Base-by-base conservation (phyloP, 768 basidiomycete genomes). In the Gyrodon lividus region DNA sequence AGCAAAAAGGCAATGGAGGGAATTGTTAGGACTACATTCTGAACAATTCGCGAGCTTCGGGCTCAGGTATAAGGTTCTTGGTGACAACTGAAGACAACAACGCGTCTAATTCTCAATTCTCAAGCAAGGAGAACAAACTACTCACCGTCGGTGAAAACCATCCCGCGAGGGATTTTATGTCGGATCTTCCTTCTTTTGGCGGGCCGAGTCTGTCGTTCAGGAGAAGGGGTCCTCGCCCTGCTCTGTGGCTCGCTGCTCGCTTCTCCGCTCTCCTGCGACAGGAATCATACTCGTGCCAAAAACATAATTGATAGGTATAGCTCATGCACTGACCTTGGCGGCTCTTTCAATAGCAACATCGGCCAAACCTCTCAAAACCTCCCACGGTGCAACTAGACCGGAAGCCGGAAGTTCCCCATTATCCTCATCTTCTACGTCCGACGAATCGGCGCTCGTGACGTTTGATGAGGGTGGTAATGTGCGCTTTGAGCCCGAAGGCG, bases 331-430 rank as follows among this genome's bases (percentile, higher is more conserved):
- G 64, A 86, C 89, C 78, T 87, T 87, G 46, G 83, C 84, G 55
- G 87, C 89, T 46, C 86, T 78, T 65, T 89, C 82, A 51, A 83
- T 84, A 31, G 89, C 89, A 26, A 89, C 88, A 72, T 89, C 87
- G 33, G 89, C 89, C 52, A 92, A 70, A 42, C 87, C 86, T 56
- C 88, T 76, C 46, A 92, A 74, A 37, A 92, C 90, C 70, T 91
- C 89, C 84, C 88, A 89, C 44, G 92, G 92, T 8, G 90, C 91
- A 48, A 91, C 83, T 42, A 93, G 79, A 43, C 92, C 89, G 35
- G 79, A 81, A 33, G 87, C 86, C 1, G 92, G 91, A 13, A 93
- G 70, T 64, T 87, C 91, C 16, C 87, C 86, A 51, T 80, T 80
- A 38, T 88, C 89, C 40, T 91, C 89, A 43, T 90, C 89, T 44